Evolutionary conservation across 768 basidiomycete genomes (phyloP), one percentile per base, ranked within the genome.

Genomic region (Leccinum incarnatum): DNA sequence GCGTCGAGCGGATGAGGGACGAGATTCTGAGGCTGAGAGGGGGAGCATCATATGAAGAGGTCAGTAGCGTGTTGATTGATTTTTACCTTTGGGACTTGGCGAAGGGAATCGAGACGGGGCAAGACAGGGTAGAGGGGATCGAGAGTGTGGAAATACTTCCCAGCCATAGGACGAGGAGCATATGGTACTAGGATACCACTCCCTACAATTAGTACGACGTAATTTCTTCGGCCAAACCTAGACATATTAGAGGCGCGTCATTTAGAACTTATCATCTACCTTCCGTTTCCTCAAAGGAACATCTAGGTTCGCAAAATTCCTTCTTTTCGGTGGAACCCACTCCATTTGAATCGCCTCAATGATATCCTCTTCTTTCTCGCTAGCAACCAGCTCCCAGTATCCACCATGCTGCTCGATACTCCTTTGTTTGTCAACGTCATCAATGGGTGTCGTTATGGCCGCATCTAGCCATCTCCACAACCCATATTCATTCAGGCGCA

Each of bases 11-110:
- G 2, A 79, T 95, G 23, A 74, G 85, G n/a, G 76, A 78, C 40
- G 82, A 83, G 63, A 88, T 93, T 14, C n/a, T 63, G 14, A 53
- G 55, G 17, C 53, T 77, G 34, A 56, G 62, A 29, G 68, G 64
- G 2, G 75, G 74, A 15, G 55, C 27, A 15, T 12, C 40, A 21
- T 29, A 32, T 11, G 55, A 66, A 59, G 51, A 70, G 53, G 45
- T 91, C 40, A 88, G 83, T 68, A 91, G 89, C 62, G 93, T 94
- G 48, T 65, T 96, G 60, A 89, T 93, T 53, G 94, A 97, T 68
- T 93, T 97, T 67, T 95, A 90, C 74, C 73, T 95, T 11, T 96
- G 93, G 92, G 93, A 95, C 69, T 69, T 93, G 58, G 90, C 88
- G 30, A 92, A 93, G 73, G 80, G 79, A 62, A 74, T 93, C 4